Percentiles rank a stretch among this genome's conserved stretches.
These are phyloP conservation scores for Warburgia ugandensis DNA, from an alignment of 164 flowering plant species.

Conservation along the genomic window DNA sequence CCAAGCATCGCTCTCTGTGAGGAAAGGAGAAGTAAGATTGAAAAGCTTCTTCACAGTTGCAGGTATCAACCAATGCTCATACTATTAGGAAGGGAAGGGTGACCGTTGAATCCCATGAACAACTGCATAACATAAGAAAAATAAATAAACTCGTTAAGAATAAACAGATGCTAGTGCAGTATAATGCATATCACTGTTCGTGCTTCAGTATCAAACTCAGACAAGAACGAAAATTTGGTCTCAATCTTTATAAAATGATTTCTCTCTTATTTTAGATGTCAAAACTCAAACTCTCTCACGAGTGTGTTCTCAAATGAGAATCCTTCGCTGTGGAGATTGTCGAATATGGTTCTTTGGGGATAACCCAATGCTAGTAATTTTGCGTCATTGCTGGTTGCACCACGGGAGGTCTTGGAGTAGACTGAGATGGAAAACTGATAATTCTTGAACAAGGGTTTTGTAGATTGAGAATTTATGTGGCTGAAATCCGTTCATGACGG, in stretches of 20 bases:
- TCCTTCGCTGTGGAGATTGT: conserved; percentile 44
- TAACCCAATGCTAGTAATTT: conserved; percentile 32
- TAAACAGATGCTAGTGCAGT: too few species aligned
- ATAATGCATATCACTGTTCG: too few species aligned
- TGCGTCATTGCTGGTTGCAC: conserved; percentile 53
- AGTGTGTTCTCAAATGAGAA: conserved; percentile 52
- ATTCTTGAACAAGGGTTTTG: conserved; percentile 41
- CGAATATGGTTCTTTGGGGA: conserved; percentile 71
- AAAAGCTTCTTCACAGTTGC: conserved; percentile 81
- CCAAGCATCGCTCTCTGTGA: conserved; percentile 79
- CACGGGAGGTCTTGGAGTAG: conserved; percentile 62
- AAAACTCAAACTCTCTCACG: too few species aligned
- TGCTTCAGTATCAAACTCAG: too few species aligned
- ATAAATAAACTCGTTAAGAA: too few species aligned
- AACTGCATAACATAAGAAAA: conserved; percentile 40
- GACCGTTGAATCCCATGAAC: conserved; percentile 71
- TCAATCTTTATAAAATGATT: too few species aligned
- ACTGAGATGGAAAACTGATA: conserved; percentile 59
- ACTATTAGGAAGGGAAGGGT: conserved; percentile 59
- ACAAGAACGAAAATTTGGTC: too few species aligned
- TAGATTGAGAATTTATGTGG: conserved; percentile 51
- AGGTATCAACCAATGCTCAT: conserved; percentile 77
- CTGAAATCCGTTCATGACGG: conserved; percentile 59
- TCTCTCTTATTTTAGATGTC: too few species aligned
- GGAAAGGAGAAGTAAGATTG: conserved; percentile 51